Evolutionary conservation across 2,329 filamentous ascomycete species (phyloP).

Genomic region (Ceratocystis destructans): DNA sequence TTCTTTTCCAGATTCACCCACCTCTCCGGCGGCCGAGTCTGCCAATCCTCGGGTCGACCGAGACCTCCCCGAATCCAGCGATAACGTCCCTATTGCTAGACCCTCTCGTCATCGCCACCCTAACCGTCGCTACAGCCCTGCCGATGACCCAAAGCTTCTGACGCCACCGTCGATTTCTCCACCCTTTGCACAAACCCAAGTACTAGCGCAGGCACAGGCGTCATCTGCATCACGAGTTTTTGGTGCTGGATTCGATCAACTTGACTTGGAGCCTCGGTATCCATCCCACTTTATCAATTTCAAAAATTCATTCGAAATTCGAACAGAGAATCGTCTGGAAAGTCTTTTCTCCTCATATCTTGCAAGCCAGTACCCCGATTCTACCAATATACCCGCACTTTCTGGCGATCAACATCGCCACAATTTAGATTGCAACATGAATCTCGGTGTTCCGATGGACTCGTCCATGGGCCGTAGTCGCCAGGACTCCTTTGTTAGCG

Average conservation of each 20-base stretch:
- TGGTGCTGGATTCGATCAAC: not conserved
- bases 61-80: not conserved
- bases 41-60: constrained; percentile 8
- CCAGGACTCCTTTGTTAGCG: constrained; percentile 53
- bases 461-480: constrained; percentile 41
- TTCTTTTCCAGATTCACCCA: constrained; percentile 6
- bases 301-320: not conserved
- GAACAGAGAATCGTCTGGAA: not conserved
- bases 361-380: not conserved
- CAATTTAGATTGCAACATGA: constrained; percentile 36
- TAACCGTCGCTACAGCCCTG: constrained; percentile 4
- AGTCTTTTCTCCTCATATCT: not conserved
- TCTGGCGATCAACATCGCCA: constrained; percentile 16
- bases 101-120: not conserved
- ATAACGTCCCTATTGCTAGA: not conserved
- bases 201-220: not conserved
- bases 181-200: not conserved
- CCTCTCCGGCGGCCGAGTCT: constrained; percentile 4
- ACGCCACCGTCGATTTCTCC: constrained; percentile 4
- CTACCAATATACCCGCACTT: not conserved
- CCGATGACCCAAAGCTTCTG: constrained; percentile 1
- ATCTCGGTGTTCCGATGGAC: constrained; percentile 45
- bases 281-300: not conserved
- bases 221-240: constrained; percentile 4
- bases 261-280: constrained; percentile 2